Evolutionary conservation across 768 basidiomycete species (phyloP).

Genomic region (Mycena sanguinolenta): DNA sequence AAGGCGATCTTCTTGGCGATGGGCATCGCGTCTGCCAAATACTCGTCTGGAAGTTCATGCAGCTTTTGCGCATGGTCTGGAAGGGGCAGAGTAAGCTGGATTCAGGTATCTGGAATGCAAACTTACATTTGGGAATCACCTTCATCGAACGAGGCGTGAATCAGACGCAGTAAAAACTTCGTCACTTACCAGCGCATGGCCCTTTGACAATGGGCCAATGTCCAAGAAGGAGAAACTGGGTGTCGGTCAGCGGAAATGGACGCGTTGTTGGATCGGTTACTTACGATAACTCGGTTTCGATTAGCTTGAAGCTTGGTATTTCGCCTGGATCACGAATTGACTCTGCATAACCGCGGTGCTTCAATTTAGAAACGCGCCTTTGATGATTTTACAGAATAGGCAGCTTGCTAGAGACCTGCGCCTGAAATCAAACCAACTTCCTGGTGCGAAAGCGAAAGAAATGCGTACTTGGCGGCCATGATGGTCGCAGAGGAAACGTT

Average conservation of each 20-base stretch:
- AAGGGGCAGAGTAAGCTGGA: slow-evolving; percentile 3
- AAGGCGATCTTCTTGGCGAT: slow-evolving; percentile 90
- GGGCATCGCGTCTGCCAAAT: slow-evolving; percentile 81
- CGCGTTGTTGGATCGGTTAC: no score
- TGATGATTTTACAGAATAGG: slow-evolving; percentile 96
- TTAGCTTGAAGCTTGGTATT: slow-evolving; percentile 89
- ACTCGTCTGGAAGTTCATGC: slow-evolving; percentile 90
- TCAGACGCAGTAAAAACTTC: not conserved
- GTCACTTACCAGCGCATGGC: slow-evolving; percentile 93
- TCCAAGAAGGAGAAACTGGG: slow-evolving; percentile 90
- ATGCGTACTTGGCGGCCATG: slow-evolving; percentile 57
- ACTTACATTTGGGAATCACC: slow-evolving; percentile 87
- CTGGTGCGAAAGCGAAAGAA: not conserved
- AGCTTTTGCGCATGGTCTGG: slow-evolving; percentile 89
- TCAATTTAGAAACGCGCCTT: slow-evolving; percentile 61
- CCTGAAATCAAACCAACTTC: slow-evolving; percentile 6
- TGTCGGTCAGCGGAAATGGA: not conserved
- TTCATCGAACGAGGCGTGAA: not conserved
- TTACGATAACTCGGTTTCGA: slow-evolving; percentile 81
- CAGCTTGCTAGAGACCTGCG: slow-evolving; percentile 72
- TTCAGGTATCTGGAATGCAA: not conserved
- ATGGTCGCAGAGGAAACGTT: slow-evolving; percentile 5
- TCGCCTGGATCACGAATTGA: slow-evolving; percentile 66
- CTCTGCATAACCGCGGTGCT: slow-evolving; percentile 3
- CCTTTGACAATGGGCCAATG: slow-evolving; percentile 89